A percentile compares a stretch with the other conserved stretches of the same genome.
phyloP scores from a whole-genome alignment of 2,329 filamentous ascomycete species.

The Talaromyces amestolkiae region DNA sequence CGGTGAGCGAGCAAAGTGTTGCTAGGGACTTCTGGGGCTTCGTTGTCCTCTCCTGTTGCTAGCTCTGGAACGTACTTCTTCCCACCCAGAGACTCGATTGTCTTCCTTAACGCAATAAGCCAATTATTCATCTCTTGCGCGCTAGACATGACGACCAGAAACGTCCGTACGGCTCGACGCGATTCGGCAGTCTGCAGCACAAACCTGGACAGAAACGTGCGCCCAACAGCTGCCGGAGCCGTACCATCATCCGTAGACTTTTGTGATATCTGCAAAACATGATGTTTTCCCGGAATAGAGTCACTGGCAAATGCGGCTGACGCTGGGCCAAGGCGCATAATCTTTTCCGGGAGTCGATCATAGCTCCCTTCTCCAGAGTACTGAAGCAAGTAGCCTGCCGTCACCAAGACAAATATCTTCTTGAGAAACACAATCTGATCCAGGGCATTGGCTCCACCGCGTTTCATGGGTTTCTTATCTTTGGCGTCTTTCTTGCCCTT shows the following conservation, averaged over 20 bases:
- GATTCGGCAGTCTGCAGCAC: conserved; percentile 36
- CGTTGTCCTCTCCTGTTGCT: conserved; percentile 23
- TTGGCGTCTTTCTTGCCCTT: conserved; percentile 38
- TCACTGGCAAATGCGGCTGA: conserved; percentile 52
- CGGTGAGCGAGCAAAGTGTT: conserved; percentile 3
- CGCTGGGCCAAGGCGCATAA: conserved; percentile 44
- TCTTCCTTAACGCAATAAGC: conserved; percentile 45
- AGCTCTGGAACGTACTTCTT: conserved; percentile 42
- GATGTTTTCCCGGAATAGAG: conserved; percentile 49
- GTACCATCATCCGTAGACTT: conserved; percentile 33
- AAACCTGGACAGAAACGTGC: conserved; percentile 41
- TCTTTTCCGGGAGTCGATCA: conserved; percentile 48
- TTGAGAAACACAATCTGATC: conserved; percentile 41
- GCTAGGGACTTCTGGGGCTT: conserved; percentile 12
- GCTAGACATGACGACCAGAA: conserved; percentile 45
- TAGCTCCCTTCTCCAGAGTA: conserved; percentile 46
- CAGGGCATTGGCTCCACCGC: conserved; percentile 35
- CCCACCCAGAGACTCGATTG: conserved; percentile 48
- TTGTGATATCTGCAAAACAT: conserved; percentile 48
- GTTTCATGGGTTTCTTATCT: conserved; percentile 37
- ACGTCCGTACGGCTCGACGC: conserved; percentile 37
- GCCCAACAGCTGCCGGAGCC: conserved; percentile 25
- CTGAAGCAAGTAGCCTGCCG: conserved; percentile 47
- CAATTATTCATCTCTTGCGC: conserved; percentile 47
- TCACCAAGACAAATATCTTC: conserved; percentile 48